Evolutionary conservation across 2,329 filamentous ascomycete species (phyloP), one percentile per base, ranked within the genome.

Genomic region (Paecilomyces sp.): DNA sequence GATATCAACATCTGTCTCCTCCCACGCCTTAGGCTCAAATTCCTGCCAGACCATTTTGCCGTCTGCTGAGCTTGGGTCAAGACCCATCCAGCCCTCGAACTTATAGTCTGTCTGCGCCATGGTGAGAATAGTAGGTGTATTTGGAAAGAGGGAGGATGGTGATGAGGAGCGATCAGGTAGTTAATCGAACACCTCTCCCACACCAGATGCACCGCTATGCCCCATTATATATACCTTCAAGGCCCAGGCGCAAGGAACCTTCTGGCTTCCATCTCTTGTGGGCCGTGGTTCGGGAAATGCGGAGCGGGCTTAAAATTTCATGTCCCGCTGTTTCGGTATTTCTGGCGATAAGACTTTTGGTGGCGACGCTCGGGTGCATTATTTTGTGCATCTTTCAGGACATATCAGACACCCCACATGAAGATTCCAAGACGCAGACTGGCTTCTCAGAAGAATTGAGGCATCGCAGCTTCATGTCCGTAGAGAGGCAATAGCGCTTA

Each of bases 1-100:
- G 65, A 88, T 87, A 67, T 88, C 85, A 58, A 88, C 74, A 62
- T 88, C 85, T 28, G 79, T 82, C 69, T 88, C 86, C 53, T 85
- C 81, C 82, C 85, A 88, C n/a, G 75, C 73, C 77, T 88, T 88
- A 41, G 85, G 85, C 71, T 85, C 78, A 58, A 82, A 88, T 59
- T 81, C 71, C 50, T 79, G 73, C 81, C 81, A 84, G 34, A 74
- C 75, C 77, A 85, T 81, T 58, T 82, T 82, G 60, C 83, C 83
- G 57, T 83, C 68, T 34, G 73, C 79, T 12, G 81, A 72, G 60
- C 73, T 71, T 33, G 75, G 66, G 70, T 81, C 79, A 36, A 80
- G 77, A 67, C 80, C 83, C 64, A 84, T 74, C 83, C 83, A 85
- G 66, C 83, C 83, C 68, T 83, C 76, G 68, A 85, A 85, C 59